These are phyloP conservation scores for Fonsecaea multimorphosa DNA, from an alignment of 2,329 filamentous ascomycete genomes.

Conservation along the genomic window DNA sequence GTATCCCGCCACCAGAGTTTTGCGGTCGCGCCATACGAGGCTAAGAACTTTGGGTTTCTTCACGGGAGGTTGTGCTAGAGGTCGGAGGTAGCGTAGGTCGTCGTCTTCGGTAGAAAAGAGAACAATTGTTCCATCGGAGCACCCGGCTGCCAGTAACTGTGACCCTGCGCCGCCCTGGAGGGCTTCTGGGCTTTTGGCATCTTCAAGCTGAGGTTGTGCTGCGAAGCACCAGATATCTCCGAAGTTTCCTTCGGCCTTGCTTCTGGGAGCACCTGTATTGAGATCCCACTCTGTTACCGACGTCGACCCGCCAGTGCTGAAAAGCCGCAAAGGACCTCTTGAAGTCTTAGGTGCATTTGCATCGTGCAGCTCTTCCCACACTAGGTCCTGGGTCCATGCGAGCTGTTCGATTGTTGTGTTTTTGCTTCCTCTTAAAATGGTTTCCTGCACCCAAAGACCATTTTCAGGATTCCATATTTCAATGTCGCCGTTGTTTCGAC, in stretches of 20 bases:
- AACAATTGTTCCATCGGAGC: conserved; percentile 87
- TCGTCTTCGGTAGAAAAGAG: conserved; percentile 85
- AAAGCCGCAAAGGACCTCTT: conserved; percentile 79
- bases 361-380: conserved; percentile 65
- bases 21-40: conserved; percentile 84
- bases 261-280: conserved; percentile 74
- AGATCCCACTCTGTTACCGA: conserved; percentile 96
- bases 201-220: conserved; percentile 71
- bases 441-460: conserved; percentile 86
- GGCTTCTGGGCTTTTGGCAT: conserved; percentile 43
- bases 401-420: conserved; percentile 89
- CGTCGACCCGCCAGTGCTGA: conserved; percentile 94
- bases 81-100: conserved; percentile 78
- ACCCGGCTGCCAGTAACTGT: conserved; percentile 81
- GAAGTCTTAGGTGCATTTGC: conserved; percentile 63
- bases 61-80: conserved; percentile 75
- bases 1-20: conserved; percentile 85
- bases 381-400: conserved; percentile 86
- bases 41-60: conserved; percentile 90
- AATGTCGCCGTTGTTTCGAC: conserved; percentile 91
- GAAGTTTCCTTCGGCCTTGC: conserved; percentile 88
- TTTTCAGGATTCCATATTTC: conserved; percentile 94
- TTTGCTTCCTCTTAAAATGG: conserved; percentile 79
- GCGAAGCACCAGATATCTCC: conserved; percentile 97
- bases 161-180: conserved; percentile 49